phyloP scores from a whole-genome alignment of 2,329 filamentous ascomycete genomes.

The Ambrosiella cleistominuta region DNA sequence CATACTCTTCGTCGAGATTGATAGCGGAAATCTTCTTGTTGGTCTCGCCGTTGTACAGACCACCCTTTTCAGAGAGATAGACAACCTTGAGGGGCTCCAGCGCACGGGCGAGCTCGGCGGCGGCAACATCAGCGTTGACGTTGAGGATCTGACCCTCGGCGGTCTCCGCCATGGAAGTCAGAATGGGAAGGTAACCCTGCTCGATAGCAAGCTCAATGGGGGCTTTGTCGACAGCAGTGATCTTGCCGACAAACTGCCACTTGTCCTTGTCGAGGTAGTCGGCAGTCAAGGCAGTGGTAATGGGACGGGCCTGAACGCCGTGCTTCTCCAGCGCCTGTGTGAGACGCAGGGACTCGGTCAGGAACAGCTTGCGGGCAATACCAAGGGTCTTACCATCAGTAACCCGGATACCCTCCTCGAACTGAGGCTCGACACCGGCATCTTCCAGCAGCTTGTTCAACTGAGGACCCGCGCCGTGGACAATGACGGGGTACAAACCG shows the following conservation, averaged over 20 bases:
- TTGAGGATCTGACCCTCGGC: constrained; percentile 84
- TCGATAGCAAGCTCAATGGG: constrained; percentile 84
- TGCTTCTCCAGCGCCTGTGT: constrained; percentile 78
- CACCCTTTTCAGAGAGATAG: constrained; percentile 96
- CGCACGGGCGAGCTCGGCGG: constrained; percentile 74
- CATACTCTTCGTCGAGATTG: constrained; percentile 93
- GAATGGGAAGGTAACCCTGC: constrained; percentile 76
- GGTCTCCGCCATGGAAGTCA: constrained; percentile 93
- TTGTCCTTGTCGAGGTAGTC: constrained; percentile 94
- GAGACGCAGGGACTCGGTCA: constrained; percentile 88
- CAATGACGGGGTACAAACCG: constrained; percentile 83
- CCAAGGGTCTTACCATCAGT: constrained; percentile 91
- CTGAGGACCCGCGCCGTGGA: constrained; percentile 89
- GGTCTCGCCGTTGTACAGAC: constrained; percentile 83
- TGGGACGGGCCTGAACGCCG: constrained; percentile 73
- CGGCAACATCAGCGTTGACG: constrained; percentile 93
- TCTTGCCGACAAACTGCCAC: constrained; percentile 89
- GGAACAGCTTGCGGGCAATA: constrained; percentile 77
- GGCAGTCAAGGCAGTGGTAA: constrained; percentile 81
- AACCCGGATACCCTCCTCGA: constrained; percentile 88
- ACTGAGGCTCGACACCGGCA: constrained; percentile 84
- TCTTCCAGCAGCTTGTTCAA: constrained; percentile 80
- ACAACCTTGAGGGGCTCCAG: constrained; percentile 93
- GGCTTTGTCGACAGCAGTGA: constrained; percentile 77
- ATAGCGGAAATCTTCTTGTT: constrained; percentile 92